Conservation (phyloP, 805 yeast genomes). For the Yarrowia sp. region DNA sequence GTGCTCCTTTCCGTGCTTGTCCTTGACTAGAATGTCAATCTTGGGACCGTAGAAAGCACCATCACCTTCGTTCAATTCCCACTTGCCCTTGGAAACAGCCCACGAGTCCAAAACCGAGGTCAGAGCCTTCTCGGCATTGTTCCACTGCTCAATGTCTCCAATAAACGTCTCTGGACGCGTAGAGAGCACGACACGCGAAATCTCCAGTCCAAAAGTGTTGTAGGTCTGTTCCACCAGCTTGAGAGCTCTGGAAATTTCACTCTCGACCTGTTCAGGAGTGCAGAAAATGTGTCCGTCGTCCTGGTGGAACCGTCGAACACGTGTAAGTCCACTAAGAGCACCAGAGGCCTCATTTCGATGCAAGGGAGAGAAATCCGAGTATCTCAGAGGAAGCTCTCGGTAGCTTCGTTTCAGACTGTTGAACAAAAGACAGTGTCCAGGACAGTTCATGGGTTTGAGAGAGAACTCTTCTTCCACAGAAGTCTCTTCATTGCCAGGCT, state of each 20-base stretch:
- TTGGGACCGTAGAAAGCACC: slow-evolving; percentile 79
- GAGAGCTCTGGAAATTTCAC: slow-evolving; percentile 70
- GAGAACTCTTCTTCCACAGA: slow-evolving; percentile 58
- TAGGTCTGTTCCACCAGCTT: slow-evolving; percentile 74
- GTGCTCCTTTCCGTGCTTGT: slow-evolving; percentile 74
- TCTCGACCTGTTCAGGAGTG: slow-evolving; percentile 65
- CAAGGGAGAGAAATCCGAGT: slow-evolving; percentile 83
- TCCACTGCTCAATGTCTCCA: slow-evolving; percentile 78
- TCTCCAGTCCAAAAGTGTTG: slow-evolving; percentile 56
- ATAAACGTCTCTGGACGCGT: slow-evolving; percentile 81
- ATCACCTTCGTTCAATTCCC: slow-evolving; percentile 84
- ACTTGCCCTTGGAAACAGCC: slow-evolving; percentile 48
- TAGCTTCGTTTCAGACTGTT: slow-evolving; percentile 72
- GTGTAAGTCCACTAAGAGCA: slow-evolving; percentile 83
- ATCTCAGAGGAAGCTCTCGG: slow-evolving; percentile 80
- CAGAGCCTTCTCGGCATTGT: slow-evolving; percentile 70
- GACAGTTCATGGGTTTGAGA: slow-evolving; percentile 65
- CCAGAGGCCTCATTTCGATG: slow-evolving; percentile 96
- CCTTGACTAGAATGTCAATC: slow-evolving; percentile 79
- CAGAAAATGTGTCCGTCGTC: slow-evolving; percentile 98
- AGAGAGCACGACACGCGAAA: slow-evolving; percentile 65
- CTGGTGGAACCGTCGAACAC: slow-evolving; percentile 94
- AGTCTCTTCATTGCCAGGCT: slow-evolving; percentile 32
- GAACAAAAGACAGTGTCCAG: slow-evolving; percentile 65
- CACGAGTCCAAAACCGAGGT: slow-evolving; percentile 50